phyloP scores from a whole-genome alignment of 1,139 yeast genomes.

The Pichia sp. region DNA sequence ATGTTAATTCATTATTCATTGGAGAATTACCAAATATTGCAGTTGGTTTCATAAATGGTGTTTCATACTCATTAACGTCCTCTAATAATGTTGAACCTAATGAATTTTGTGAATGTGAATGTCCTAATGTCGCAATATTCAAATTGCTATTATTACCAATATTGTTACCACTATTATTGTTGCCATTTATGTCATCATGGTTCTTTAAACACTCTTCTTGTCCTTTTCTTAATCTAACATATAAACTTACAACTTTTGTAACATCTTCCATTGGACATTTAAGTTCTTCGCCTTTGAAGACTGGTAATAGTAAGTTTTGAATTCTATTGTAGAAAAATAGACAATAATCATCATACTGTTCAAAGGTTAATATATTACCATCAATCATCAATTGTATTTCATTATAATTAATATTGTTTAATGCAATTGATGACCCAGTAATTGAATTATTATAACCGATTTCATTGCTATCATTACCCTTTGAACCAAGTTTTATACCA shows the following conservation, averaged over 20 bases:
- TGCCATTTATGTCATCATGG: not conserved
- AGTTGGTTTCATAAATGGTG: constrained; percentile 24
- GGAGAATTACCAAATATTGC: constrained; percentile 23
- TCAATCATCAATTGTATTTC: constrained; percentile 26
- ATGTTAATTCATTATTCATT: constrained; percentile 11
- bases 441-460: constrained; percentile 3
- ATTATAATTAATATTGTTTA: constrained; percentile 7
- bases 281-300: constrained; percentile 44
- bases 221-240: constrained; percentile 31
- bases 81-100: not conserved
- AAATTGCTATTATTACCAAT: not conserved
- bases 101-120: constrained; percentile 8
- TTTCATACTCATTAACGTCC: constrained; percentile 4
- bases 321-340: constrained; percentile 46
- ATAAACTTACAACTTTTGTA: constrained; percentile 43
- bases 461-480: constrained; percentile 10
- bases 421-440: constrained; percentile 10
- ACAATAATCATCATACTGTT: constrained; percentile 41
- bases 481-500: constrained; percentile 27
- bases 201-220: constrained; percentile 7
- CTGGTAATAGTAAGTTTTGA: constrained; percentile 37
- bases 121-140: not conserved
- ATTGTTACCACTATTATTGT: not conserved
- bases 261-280: constrained; percentile 52
- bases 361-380: constrained; percentile 24